Percentiles rank a stretch among this genome's conserved stretches.
Conservation (phyloP, 2,329 filamentous ascomycete genomes). For the Neofusicoccum kwambonambiense region DNA sequence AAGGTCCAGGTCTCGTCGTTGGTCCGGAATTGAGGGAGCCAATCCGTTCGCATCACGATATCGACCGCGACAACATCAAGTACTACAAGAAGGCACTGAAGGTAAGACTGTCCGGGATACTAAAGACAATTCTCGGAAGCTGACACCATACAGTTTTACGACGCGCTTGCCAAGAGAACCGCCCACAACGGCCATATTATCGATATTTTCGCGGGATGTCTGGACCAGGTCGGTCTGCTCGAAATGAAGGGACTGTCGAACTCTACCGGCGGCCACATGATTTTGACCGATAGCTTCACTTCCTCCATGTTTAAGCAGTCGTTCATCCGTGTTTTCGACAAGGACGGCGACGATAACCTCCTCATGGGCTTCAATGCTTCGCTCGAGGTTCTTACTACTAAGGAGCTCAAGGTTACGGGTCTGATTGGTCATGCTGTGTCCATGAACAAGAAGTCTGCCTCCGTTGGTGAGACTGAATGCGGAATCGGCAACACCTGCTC, state of each 20-base stretch:
- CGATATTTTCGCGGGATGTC: constrained; percentile 94
- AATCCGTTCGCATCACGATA: constrained; percentile 97
- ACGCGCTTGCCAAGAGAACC: constrained; percentile 86
- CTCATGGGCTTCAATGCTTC: constrained; percentile 98
- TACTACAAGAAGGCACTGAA: constrained; percentile 99
- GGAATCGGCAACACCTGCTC: constrained; percentile 98
- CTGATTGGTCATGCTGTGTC: constrained; percentile 96
- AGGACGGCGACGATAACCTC: constrained; percentile 90
- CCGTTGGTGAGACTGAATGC: constrained; percentile 95
- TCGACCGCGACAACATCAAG: constrained; percentile 97
- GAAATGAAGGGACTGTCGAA: constrained; percentile 99
- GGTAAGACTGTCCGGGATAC: constrained; percentile 50
- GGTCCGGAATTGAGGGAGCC: constrained; percentile 93
- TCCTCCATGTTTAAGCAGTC: constrained; percentile 99
- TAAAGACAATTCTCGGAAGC: background rate
- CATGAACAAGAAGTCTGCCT: constrained; percentile 95
- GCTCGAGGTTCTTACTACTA: constrained; percentile 92
- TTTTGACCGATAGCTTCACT: constrained; percentile 96
- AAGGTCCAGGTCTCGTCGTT: constrained; percentile 95
- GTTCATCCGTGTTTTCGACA: constrained; percentile 95
- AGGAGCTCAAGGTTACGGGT: constrained; percentile 96
- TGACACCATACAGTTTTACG: constrained; percentile 70
- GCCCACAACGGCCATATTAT: constrained; percentile 97
- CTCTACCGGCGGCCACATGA: constrained; percentile 96
- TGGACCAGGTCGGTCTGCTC: constrained; percentile 93